Percentiles rank a stretch among this genome's conserved stretches.
These are phyloP conservation scores for Catharanthus roseus DNA, from an alignment of 257 asterid species.

Conservation along the genomic window DNA sequence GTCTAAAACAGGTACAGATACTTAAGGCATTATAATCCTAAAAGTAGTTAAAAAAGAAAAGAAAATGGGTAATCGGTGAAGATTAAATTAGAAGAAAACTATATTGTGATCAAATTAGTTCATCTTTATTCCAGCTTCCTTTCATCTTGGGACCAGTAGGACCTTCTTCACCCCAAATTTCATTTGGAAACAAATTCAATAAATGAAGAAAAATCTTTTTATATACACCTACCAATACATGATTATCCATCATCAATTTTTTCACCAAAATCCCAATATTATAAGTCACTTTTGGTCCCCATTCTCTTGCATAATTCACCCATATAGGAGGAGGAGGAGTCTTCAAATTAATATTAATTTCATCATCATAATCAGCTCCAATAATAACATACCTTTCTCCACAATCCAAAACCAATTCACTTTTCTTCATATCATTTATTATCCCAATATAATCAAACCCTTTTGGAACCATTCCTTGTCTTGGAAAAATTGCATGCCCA, in stretches of 20 bases:
- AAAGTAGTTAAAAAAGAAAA: too few species aligned
- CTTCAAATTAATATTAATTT: too few species aligned
- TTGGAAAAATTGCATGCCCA: constrained; percentile 34
- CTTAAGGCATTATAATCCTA: too few species aligned
- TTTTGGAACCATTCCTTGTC: constrained; percentile 24
- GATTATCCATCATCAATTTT: constrained; percentile 11
- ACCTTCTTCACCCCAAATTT: constrained; percentile 30
- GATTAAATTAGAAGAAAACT: too few species aligned
- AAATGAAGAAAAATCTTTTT: constrained; percentile 15
- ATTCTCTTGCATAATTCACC: constrained; percentile 30
- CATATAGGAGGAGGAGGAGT: too few species aligned
- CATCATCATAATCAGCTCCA: constrained; percentile 17
- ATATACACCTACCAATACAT: constrained; percentile 7
- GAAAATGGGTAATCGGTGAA: too few species aligned
- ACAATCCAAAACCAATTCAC: constrained; percentile 18
- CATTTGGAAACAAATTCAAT: constrained; percentile 22
- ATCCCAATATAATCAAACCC: constrained; percentile 26
- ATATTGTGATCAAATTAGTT: too few species aligned
- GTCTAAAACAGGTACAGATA: too few species aligned
- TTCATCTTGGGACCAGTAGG: constrained; percentile 35
- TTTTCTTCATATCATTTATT: constrained; percentile 26
- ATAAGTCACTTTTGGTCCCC: constrained; percentile 32
- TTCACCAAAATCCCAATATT: constrained; percentile 17
- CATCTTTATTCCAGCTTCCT: constrained; percentile 30
- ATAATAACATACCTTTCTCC: constrained; percentile 19